These are phyloP conservation scores for Forsythia viridissima DNA, from an alignment of 257 asterid genomes.

Conservation along the genomic window DNA sequence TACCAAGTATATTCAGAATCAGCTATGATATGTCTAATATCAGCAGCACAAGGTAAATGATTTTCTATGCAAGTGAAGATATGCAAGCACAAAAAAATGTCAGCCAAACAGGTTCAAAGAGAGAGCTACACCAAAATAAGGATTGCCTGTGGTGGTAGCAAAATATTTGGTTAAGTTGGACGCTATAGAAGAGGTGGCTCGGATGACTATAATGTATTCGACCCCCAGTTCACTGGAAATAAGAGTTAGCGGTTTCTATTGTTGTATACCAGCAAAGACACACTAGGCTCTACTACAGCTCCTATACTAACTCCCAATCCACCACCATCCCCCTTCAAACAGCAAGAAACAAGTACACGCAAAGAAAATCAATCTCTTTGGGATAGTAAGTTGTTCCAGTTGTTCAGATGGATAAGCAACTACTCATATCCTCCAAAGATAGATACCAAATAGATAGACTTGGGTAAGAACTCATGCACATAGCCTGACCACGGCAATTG, in stretches of 20 bases:
- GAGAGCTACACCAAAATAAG: not conserved
- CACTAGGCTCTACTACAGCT: not conserved
- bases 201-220: not conserved
- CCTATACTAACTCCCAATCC: no score
- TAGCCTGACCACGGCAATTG: not conserved
- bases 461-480: slow-evolving; percentile 6
- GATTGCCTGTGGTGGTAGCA: not conserved
- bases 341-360: no score
- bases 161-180: not conserved
- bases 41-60: not conserved
- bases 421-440: not conserved
- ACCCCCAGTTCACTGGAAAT: not conserved
- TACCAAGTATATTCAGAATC: not conserved
- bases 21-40: not conserved
- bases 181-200: not conserved
- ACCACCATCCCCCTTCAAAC: no score
- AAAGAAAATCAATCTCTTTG: no score
- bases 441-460: not conserved
- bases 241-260: not conserved
- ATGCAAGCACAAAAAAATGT: not conserved
- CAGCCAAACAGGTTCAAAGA: not conserved
- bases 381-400: no score
- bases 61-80: not conserved
- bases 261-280: not conserved
- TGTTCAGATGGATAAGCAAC: no score